Evolutionary conservation across 1,139 yeast genomes (phyloP).

Genomic region (Magnusiomyces suaveolens): DNA sequence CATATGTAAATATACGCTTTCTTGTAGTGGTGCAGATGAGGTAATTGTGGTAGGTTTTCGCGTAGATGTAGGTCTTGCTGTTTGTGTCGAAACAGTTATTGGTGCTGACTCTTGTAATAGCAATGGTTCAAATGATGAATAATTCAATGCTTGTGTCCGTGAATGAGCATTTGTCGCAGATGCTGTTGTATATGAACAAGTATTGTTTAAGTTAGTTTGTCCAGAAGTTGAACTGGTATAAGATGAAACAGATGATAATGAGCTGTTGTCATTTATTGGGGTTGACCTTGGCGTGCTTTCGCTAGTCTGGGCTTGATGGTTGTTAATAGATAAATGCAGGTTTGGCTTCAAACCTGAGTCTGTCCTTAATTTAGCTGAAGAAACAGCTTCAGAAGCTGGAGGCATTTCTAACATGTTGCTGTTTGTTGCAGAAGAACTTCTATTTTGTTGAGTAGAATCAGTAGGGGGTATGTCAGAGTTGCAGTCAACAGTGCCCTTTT

Average conservation of each 20-base stretch:
- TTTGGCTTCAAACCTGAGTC: background rate
- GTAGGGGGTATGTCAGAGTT: background rate
- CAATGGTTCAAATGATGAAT: background rate
- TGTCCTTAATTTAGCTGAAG: background rate
- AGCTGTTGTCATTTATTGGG: background rate
- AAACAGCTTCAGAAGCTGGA: background rate
- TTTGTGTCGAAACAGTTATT: too few species aligned
- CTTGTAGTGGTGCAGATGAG: background rate
- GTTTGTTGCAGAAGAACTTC: too few species aligned
- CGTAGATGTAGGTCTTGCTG: too few species aligned
- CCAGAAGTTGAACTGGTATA: background rate
- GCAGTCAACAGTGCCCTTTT: background rate
- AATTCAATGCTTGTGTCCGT: too few species aligned
- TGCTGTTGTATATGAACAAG: background rate
- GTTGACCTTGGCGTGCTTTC: background rate
- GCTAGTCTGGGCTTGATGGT: background rate
- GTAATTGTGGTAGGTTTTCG: background rate
- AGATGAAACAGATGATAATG: background rate
- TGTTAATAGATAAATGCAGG: background rate
- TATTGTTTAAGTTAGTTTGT: background rate
- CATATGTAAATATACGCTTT: conserved; percentile 2
- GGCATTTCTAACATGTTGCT: background rate
- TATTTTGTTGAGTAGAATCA: background rate
- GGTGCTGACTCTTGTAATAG: background rate
- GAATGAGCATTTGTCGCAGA: too few species aligned